Evolutionary conservation across 768 basidiomycete species (phyloP).

Genomic region (Russula dissimulans): DNA sequence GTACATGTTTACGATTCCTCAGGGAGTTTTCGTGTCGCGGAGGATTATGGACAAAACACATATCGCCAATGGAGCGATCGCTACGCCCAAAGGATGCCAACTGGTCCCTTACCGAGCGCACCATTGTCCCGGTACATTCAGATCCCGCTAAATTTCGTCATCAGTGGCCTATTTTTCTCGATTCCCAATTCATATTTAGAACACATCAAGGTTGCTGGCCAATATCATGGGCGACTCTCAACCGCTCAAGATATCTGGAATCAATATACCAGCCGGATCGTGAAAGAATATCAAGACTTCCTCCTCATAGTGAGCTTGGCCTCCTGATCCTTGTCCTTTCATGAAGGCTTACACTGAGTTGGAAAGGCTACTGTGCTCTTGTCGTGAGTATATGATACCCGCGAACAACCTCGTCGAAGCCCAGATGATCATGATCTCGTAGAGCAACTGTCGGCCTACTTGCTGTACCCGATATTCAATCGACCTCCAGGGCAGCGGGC

Average conservation of each 20-base stretch:
- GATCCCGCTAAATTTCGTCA: constrained; percentile 30
- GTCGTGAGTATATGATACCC: constrained; percentile 30
- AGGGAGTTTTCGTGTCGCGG: constrained; percentile 39
- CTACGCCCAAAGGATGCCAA: constrained; percentile 23
- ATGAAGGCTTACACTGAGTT: not conserved
- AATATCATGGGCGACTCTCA: constrained; percentile 41
- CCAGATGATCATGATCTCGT: not conserved
- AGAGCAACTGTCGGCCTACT: constrained; percentile 45
- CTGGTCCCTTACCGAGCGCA: constrained; percentile 2
- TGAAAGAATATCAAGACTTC: constrained; percentile 48
- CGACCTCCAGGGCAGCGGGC: constrained; percentile 26
- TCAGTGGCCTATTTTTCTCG: constrained; percentile 40
- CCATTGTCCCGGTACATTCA: constrained; percentile 18
- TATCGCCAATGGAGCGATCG: constrained; percentile 10
- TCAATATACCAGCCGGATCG: constrained; percentile 39
- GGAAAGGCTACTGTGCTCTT: constrained; percentile 43
- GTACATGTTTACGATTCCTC: not conserved
- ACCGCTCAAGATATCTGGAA: constrained; percentile 44
- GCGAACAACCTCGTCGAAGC: not conserved
- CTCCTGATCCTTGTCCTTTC: not conserved
- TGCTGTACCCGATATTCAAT: constrained; percentile 34
- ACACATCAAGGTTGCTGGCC: constrained; percentile 39
- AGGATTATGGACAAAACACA: constrained; percentile 37
- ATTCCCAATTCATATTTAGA: constrained; percentile 44
- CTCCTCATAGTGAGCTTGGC: constrained; percentile 38